Evolutionary conservation across 1,139 yeast genomes (phyloP).

Genomic region (Blastobotrys aristatus): DNA sequence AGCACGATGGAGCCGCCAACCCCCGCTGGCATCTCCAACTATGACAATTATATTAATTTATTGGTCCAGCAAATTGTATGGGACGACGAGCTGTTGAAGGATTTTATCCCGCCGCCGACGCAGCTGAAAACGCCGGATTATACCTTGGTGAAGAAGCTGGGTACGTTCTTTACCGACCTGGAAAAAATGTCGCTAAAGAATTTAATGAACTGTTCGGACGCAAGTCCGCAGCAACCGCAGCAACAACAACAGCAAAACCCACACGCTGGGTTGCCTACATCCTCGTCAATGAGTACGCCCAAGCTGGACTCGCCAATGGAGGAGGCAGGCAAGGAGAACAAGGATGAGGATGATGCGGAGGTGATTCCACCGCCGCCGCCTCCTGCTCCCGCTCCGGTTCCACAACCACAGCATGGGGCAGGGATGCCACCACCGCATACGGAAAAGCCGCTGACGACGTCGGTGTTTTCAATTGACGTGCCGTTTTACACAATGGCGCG

Average conservation of each 20-base stretch:
- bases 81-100: conserved; percentile 34
- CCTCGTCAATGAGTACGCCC: conserved; percentile 6
- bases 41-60: conserved; percentile 6
- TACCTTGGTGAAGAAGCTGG: conserved; percentile 16
- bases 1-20: conserved; percentile 11
- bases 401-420: not conserved
- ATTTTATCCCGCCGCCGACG: conserved; percentile 13
- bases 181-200: conserved; percentile 20
- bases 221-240: not conserved
- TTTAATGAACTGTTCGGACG: conserved; percentile 16
- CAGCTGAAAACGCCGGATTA: conserved; percentile 17
- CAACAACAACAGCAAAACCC: not conserved
- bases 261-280: not conserved
- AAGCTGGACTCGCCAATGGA: not conserved
- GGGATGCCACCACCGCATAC: not conserved
- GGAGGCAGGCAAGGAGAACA: conserved; percentile 2
- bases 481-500: conserved; percentile 31
- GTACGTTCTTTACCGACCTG: conserved; percentile 19
- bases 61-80: conserved; percentile 43
- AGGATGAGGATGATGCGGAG: not conserved
- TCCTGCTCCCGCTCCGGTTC: not conserved
- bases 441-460: conserved; percentile 6
- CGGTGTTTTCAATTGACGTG: conserved; percentile 22
- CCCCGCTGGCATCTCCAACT: conserved; percentile 10
- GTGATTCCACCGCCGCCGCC: not conserved